Base-by-base conservation (phyloP, 208 protist genomes). In the Tetramitus jugosus region DNA sequence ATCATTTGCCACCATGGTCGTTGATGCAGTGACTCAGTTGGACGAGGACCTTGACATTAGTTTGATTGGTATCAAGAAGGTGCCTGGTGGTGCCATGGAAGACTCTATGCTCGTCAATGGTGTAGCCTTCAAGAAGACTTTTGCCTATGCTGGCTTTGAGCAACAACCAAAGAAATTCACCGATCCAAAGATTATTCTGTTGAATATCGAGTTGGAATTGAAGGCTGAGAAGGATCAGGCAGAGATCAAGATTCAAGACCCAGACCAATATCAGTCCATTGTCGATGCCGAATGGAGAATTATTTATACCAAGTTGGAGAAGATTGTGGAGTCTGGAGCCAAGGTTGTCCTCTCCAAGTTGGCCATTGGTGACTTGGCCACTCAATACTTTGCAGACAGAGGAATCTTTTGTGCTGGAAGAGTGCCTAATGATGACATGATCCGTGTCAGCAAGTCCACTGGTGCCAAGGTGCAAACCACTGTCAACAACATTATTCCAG, bases 121-220 rank as follows among this genome's bases (percentile, higher is more conserved):
- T 77, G 98, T 99, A 29, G 98, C 99, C 0, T 99, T 99, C 92
- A 99, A 99, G 89, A 99, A 99, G 88, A 99, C 97, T 43, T 99
- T 99, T 81, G 98, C 95, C 10, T 99, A 99, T 88, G 98, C 98
- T 65, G 97, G 97, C 60, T 99, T 99, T 80, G 98, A 99, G 88
- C 97, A 99, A 89, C 97, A 99, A 90, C 94, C 92, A 69, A 99
- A 99, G 84, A 85, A 87, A 60, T 99, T 99, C 85, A 82, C 88
- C 26, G 91, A 96, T 78, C 97, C 98, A 13, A 99, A 98, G 86
- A 96, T 99, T 49, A 78, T 98, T 14, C 87, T 97, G 53, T 90
- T 99, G 29, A 99, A 99, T 85, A 87, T 99, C 42, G 99, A 99
- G 87, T 93, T 99, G 43, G 98, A 99, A 88, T 90, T 99, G 17